These are phyloP conservation scores for Aspergillus sp. DNA, from an alignment of 2,329 filamentous ascomycete genomes.

Conservation along the genomic window DNA sequence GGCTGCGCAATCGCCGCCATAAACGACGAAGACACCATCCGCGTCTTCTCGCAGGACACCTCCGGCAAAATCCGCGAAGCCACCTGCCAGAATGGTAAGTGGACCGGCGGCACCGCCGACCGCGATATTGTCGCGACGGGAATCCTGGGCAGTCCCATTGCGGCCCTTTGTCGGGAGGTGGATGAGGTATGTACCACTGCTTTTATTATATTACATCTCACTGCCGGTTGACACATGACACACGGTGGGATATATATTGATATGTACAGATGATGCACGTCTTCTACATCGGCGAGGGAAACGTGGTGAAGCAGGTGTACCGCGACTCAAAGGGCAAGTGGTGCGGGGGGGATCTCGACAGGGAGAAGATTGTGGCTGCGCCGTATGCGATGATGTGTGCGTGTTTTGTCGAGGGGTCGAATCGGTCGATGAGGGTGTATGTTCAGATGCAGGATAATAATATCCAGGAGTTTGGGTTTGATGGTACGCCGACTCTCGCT, in stretches of 20 bases:
- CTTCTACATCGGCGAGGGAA: background rate
- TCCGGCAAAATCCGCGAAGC: background rate
- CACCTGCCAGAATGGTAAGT: background rate
- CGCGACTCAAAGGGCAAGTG: background rate
- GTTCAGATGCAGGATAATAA: background rate
- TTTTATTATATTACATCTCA: background rate
- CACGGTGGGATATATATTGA: background rate
- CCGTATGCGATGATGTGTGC: background rate
- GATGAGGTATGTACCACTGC: background rate
- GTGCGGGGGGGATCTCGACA: background rate
- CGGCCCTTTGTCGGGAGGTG: background rate
- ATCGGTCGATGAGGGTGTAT: background rate
- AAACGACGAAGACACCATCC: background rate
- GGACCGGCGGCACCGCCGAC: background rate
- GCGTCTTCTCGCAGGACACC: slow-evolving; percentile 4
- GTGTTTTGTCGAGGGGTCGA: background rate
- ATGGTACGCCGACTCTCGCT: background rate
- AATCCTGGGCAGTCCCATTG: background rate
- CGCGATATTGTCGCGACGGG: background rate
- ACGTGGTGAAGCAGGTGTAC: background rate
- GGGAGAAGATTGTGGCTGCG: background rate
- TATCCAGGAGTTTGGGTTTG: background rate
- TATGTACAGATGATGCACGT: background rate
- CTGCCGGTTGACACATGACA: no score
- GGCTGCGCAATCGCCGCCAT: slow-evolving; percentile 1